Conservation (phyloP, 768 basidiomycete genomes). For the Lactarius hatsudake region DNA sequence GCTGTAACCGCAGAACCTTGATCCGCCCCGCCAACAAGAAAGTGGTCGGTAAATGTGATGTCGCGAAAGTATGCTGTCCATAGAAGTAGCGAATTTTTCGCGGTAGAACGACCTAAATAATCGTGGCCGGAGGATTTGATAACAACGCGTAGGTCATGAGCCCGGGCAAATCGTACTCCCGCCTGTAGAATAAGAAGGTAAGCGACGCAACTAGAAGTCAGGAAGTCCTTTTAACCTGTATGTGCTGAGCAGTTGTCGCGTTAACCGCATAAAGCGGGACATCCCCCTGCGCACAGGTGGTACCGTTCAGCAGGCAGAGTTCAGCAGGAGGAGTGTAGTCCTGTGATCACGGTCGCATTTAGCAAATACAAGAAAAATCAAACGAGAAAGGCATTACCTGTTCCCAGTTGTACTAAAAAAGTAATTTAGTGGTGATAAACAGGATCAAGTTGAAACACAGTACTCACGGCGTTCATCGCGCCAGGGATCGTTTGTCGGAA, state of each 20-base stretch:
- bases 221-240: constrained; percentile 16
- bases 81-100: constrained; percentile 39
- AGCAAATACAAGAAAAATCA: not conserved
- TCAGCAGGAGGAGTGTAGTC: constrained; percentile 15
- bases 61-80: constrained; percentile 42
- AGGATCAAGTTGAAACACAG: not conserved
- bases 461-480: constrained; percentile 23
- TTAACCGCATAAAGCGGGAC: constrained; percentile 27
- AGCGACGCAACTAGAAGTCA: not conserved
- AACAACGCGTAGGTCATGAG: constrained; percentile 34
- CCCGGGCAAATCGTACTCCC: constrained; percentile 34
- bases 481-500: constrained; percentile 24
- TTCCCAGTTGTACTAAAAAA: constrained; percentile 26
- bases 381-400: constrained; percentile 3
- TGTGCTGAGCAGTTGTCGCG: constrained; percentile 17
- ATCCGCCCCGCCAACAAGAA: constrained; percentile 24
- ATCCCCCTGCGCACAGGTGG: constrained; percentile 20
- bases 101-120: constrained; percentile 45
- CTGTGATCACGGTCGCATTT: not conserved
- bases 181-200: constrained; percentile 24
- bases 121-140: constrained; percentile 41
- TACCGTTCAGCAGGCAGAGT: constrained; percentile 21
- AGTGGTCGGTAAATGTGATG: constrained; percentile 33
- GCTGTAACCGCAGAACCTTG: constrained; percentile 32
- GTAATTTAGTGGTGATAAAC: not conserved